phyloP scores from a whole-genome alignment of 2,329 filamentous ascomycete genomes.

The Monilinia polystroma region DNA sequence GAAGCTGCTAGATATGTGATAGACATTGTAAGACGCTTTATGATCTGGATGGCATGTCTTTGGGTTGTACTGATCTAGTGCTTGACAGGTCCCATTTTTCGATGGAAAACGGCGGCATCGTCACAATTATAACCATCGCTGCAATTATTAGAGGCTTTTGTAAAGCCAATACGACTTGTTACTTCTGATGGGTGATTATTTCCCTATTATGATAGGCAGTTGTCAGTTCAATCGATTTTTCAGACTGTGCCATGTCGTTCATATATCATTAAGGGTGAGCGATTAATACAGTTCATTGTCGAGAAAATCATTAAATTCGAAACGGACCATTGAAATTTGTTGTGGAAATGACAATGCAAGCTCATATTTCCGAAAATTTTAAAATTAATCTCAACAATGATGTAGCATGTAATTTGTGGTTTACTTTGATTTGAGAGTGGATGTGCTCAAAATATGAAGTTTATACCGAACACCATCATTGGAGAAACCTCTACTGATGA shows the following conservation, averaged over 20 bases:
- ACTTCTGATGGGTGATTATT: background rate
- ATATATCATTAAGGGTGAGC: fast-evolving
- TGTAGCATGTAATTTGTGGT: background rate
- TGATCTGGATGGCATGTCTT: background rate
- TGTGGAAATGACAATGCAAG: background rate
- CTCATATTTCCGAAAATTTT: background rate
- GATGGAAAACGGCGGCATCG: background rate
- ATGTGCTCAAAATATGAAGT: too few species aligned
- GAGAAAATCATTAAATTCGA: background rate
- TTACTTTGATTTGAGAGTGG: too few species aligned
- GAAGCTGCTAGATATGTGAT: background rate
- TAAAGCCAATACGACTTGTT: background rate
- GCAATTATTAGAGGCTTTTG: background rate
- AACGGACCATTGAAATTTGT: background rate
- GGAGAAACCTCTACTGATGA: background rate
- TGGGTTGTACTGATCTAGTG: background rate
- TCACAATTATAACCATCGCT: background rate
- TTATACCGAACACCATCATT: background rate
- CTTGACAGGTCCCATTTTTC: background rate
- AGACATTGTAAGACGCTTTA: background rate
- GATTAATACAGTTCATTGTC: background rate
- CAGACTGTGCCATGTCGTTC: fast-evolving
- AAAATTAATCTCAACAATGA: background rate
- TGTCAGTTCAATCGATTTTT: background rate
- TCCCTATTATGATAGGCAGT: background rate